A percentile compares a stretch with the other conserved stretches of the same genome.
Conservation (phyloP, 441 rosid genomes). For the Dalechampia spathulata region DNA sequence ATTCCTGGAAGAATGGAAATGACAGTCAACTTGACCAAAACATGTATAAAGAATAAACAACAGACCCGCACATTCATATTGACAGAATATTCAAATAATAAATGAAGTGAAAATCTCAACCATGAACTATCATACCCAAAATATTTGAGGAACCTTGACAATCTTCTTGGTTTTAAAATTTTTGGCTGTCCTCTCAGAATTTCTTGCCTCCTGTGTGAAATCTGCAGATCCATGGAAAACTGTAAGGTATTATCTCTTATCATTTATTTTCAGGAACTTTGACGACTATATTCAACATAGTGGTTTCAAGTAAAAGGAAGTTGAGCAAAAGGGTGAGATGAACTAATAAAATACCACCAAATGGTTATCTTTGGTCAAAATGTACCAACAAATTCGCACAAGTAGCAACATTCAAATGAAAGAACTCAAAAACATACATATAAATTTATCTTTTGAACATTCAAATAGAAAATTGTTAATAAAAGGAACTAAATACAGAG, state of each 20-base stretch:
- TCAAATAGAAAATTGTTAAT: too few relatives aligned
- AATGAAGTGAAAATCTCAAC: too few relatives aligned
- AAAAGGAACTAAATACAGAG: too few relatives aligned
- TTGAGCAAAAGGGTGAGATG: background rate
- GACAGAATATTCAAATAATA: too few relatives aligned
- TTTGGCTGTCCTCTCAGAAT: slow-evolving; percentile 64
- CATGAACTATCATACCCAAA: slow-evolving; percentile 48
- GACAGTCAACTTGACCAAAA: slow-evolving; percentile 13
- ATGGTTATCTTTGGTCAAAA: too few relatives aligned
- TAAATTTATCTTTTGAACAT: too few relatives aligned
- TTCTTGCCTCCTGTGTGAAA: slow-evolving; percentile 81
- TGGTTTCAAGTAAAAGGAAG: background rate
- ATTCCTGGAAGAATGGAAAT: slow-evolving; percentile 38
- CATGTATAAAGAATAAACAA: background rate
- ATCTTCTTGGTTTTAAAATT: slow-evolving; percentile 50
- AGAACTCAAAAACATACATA: too few relatives aligned
- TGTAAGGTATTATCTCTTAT: background rate
- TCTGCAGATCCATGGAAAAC: slow-evolving; percentile 34
- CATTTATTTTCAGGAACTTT: background rate
- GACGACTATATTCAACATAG: background rate
- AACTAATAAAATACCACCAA: background rate
- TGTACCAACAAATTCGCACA: too few relatives aligned
- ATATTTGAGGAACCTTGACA: slow-evolving; percentile 54
- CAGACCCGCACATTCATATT: too few relatives aligned
- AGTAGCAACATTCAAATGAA: too few relatives aligned